phyloP scores from a whole-genome alignment of 306 rosid genomes.

The Cicer yamashitae region DNA sequence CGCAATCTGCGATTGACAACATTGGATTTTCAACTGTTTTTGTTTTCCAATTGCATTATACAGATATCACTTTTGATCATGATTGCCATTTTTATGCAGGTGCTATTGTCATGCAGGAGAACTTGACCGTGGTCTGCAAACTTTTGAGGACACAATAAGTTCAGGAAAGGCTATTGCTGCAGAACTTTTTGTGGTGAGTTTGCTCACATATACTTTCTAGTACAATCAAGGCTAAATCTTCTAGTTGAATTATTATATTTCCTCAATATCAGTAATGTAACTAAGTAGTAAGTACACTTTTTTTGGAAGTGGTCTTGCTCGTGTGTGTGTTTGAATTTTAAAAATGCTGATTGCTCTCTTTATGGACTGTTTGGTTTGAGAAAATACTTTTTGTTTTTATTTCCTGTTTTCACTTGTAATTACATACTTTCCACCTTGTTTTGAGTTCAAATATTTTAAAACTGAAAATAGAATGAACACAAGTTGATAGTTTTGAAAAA shows the following conservation, averaged over 20 bases:
- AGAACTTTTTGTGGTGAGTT: conserved; percentile 77
- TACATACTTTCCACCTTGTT: background rate
- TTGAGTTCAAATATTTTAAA: background rate
- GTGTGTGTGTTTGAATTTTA: background rate
- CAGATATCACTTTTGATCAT: conserved; percentile 23
- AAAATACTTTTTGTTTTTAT: background rate
- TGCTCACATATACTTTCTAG: conserved; percentile 9
- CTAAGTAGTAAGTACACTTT: background rate
- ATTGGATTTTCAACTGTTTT: background rate
- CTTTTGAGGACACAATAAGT: conserved; percentile 61
- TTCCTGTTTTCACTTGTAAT: background rate
- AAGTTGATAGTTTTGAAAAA: background rate
- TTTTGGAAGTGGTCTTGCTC: conserved; percentile 9
- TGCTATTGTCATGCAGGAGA: conserved; percentile 79
- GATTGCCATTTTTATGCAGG: conserved; percentile 58
- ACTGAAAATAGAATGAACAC: background rate
- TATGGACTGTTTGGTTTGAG: background rate
- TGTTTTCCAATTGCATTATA: conserved; percentile 24
- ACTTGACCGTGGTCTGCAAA: conserved; percentile 69
- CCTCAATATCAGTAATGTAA: background rate
- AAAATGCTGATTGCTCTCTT: conserved; percentile 15
- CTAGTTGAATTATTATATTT: conserved; percentile 8
- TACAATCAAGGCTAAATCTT: conserved; percentile 17
- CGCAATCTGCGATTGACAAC: too few species aligned
- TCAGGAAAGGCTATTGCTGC: conserved; percentile 48